Percentiles rank a stretch among this genome's conserved stretches.
Evolutionary conservation across 306 rosid species (phyloP).

Genomic region (Prunus mira): DNA sequence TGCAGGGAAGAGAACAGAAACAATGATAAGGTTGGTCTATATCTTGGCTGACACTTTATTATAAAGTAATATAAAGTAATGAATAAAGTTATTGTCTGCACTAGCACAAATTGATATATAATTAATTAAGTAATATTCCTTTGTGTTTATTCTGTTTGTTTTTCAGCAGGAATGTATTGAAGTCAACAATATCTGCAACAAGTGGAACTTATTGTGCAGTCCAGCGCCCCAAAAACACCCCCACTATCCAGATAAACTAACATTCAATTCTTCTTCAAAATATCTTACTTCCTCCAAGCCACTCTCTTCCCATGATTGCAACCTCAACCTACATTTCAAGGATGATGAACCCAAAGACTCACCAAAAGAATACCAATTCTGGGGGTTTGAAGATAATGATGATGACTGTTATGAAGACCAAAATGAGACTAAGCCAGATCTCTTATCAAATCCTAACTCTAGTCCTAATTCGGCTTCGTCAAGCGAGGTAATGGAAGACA

Average conservation of each 20-base stretch:
- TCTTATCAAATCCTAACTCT: conserved; percentile 81
- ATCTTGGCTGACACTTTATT: too few species aligned
- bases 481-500: conserved; percentile 67
- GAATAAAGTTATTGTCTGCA: too few species aligned
- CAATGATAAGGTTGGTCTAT: conserved; percentile 30
- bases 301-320: too few species aligned
- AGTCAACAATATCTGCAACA: conserved; percentile 52
- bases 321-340: too few species aligned
- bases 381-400: conserved; percentile 39
- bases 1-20: conserved; percentile 42
- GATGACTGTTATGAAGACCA: conserved; percentile 30
- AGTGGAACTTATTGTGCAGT: conserved; percentile 69
- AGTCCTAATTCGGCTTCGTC: conserved; percentile 95
- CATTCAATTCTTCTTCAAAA: neutral
- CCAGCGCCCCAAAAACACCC: conserved; percentile 42
- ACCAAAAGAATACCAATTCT: conserved; percentile 55
- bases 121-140: neutral
- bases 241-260: neutral
- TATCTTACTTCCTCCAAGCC: too few species aligned
- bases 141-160: neutral
- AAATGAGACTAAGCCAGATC: conserved; percentile 64
- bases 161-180: conserved; percentile 44
- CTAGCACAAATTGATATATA: too few species aligned
- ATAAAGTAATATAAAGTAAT: too few species aligned
- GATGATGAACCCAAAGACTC: conserved; percentile 13